Conservation (phyloP, 2,329 filamentous ascomycete genomes). For the Colletotrichum costaricense region DNA sequence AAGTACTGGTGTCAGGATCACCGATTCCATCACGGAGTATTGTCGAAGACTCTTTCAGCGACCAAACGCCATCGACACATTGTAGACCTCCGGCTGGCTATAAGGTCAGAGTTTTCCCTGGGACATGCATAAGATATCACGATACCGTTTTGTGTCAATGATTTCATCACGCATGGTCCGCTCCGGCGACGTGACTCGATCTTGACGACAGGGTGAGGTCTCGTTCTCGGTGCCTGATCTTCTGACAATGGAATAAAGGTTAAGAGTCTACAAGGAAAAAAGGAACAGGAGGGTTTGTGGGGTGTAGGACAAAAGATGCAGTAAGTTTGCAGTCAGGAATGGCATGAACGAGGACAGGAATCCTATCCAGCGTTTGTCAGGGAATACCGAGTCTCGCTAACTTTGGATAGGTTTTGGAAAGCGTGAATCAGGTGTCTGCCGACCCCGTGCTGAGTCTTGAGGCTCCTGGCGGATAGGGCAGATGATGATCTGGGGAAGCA, state of each 20-base stretch:
- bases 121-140: not conserved
- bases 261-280: not conserved
- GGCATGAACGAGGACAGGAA: slow-evolving; percentile 21
- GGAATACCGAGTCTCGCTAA: not conserved
- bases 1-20: not conserved
- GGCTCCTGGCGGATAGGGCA: slow-evolving; percentile 11
- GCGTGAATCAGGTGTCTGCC: slow-evolving; percentile 20
- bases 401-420: not conserved
- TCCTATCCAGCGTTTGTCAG: slow-evolving; percentile 10
- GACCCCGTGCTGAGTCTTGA: not conserved
- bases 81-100: not conserved
- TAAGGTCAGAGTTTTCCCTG: not conserved
- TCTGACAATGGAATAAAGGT: not conserved
- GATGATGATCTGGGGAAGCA: slow-evolving; percentile 1
- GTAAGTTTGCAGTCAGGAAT: slow-evolving; percentile 14
- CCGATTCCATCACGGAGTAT: not conserved
- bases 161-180: slow-evolving; percentile 17
- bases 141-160: slow-evolving; percentile 4
- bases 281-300: slow-evolving; percentile 12
- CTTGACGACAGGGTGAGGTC: slow-evolving; percentile 7
- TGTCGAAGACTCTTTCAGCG: not conserved
- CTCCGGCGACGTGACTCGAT: slow-evolving; percentile 9
- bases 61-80: not conserved
- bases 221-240: slow-evolving; percentile 22
- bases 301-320: slow-evolving; percentile 10